Evolutionary conservation across 2,329 filamentous ascomycete genomes (phyloP), one percentile per base, ranked within the genome.

Genomic region (Cercospora sesami): DNA sequence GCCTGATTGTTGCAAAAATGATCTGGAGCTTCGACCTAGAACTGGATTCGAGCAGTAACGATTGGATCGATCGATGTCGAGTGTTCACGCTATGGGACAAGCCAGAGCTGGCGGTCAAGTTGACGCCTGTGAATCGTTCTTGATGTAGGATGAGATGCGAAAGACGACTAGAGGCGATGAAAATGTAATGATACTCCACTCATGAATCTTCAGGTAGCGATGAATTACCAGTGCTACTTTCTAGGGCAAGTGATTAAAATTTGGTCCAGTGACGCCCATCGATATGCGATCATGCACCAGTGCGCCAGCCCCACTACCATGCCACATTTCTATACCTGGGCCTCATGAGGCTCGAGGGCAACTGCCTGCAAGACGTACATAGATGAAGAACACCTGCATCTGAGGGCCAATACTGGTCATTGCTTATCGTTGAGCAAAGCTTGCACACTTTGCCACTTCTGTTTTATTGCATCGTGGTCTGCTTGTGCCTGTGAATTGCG

Each of bases 401-500:
- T 51, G 9, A 23, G 45, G 21, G 21, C 21, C 45, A 23, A 23
- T 51, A 23, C 45, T 60, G 26, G 57, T 53, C 64, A 67, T 58
- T 64, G 55, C 58, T 69, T 69, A 4, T 72, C 72, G 63, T 73
- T 76, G 36, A 84, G 79, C 79, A 84, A 77, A 53, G 80, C 77
- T 65, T 81, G 80, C 28, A 85, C 77, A 73, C 78, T 83, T 68
- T 80, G 79, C 80, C 82, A 82, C 72, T 83, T 83, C 75, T 84
- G 81, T 75, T 83, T 83, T 65, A 84, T 76, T 7, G 75, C 76
- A 64, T 85, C 83, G 72, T 83, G 78, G 66, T 85, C 82, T 63
- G 81, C 78, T 72, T 83, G 82, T 65, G 82, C 79, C 83, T 84
- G 71, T 31, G n/a, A 45, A 14, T 16, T 39, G 21, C n/a, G 66